Evolutionary conservation across 805 yeast genomes (phyloP), one percentile per base, ranked within the genome.

Genomic region (Suhomyces sp.): DNA sequence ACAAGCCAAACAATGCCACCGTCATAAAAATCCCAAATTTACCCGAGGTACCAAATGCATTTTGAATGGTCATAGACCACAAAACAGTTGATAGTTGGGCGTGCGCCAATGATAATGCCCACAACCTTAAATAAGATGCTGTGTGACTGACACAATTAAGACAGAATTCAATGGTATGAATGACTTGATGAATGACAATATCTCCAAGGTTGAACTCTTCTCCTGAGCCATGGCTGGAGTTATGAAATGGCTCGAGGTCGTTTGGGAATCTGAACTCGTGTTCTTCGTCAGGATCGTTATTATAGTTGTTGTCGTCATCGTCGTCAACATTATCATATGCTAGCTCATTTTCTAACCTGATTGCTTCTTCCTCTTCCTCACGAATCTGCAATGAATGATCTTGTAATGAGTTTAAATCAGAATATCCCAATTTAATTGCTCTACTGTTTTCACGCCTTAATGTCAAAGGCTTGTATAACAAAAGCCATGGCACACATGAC

Each of bases 21-120:
- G 89, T 84, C 79, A 82, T 83, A 24, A 85, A 56, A 1, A 90
- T 87, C 10, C 97, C 96, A 4, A 77, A 60, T 7, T 72, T 56
- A 2, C 93, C 94, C 3, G 85, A 76, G 3, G 75, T 57, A 6
- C 83, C 81, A 68, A 94, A 93, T 0, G 96, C 86, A 57, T 84
- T 83, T 48, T 83, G 82, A 51, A 94, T 80, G 1, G 99, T 94
- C 99, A 94, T 94, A 37, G 86, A 75, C 99, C 99, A 93, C 67
- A 93, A 76, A 7, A 93, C 99, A n/a, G 87, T 77, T 0, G 97
- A 92, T 61, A 93, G 79, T 75, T 93, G 98, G 12, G 97, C 96
- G 72, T 93, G 99, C 0, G 99, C 99, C 56, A 93, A 81, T 1
- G 98, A 93, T 60, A 93, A 77, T 3, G 99, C 99, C 99, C 99